Conservation (phyloP, 306 rosid genomes). For the Parietaria judaica region DNA sequence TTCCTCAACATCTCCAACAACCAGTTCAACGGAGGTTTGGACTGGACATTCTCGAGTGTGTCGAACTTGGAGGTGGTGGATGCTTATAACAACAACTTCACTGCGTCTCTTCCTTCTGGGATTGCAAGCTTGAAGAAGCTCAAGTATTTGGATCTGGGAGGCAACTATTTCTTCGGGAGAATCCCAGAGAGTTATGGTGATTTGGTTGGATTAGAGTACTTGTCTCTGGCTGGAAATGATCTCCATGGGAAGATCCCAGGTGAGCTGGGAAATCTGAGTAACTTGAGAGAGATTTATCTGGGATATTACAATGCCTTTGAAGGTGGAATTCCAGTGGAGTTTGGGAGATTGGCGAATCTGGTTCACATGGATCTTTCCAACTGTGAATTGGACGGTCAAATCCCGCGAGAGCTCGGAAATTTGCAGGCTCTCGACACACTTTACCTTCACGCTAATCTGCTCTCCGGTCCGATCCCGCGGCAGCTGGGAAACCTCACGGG, state of each 20-base stretch:
- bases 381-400: constrained; percentile 58
- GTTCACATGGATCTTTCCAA: constrained; percentile 62
- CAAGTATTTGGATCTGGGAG: constrained; percentile 65
- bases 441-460: constrained; percentile 56
- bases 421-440: constrained; percentile 57
- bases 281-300: constrained; percentile 53
- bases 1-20: constrained; percentile 73
- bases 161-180: constrained; percentile 57
- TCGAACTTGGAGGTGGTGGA: constrained; percentile 55
- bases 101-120: constrained; percentile 51
- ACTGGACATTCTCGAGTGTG: constrained; percentile 54
- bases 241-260: constrained; percentile 59
- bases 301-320: constrained; percentile 64
- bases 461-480: constrained; percentile 64
- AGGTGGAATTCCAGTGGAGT: constrained; percentile 73
- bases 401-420: constrained; percentile 66
- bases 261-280: constrained; percentile 67
- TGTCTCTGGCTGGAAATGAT: constrained; percentile 68
- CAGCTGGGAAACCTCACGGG: constrained; percentile 58
- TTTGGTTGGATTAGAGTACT: constrained; percentile 47
- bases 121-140: constrained; percentile 41
- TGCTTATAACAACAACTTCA: constrained; percentile 73
- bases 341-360: constrained; percentile 50
- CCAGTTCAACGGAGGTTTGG: constrained; percentile 48
- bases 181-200: constrained; percentile 57